Base-by-base conservation (phyloP, 306 rosid genomes). In the Cicer cuneatum region DNA sequence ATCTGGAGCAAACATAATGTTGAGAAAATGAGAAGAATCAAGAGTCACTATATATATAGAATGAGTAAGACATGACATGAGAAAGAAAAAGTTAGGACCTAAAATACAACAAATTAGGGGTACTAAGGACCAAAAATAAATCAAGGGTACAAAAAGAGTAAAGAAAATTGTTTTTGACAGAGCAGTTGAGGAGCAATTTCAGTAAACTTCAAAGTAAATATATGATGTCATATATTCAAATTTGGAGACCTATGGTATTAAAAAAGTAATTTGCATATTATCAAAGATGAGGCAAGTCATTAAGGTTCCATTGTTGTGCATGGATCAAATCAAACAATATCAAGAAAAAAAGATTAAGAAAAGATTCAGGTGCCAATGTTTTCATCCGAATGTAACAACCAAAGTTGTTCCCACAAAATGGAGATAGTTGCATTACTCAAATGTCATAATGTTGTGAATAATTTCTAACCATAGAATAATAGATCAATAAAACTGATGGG, bases 1-100 rank as follows among this genome's bases (percentile, higher is more conserved):
- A 37, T 79, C 83, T 79, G 70, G 21, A 66, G 47, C 53, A 71
- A 59, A 41, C 35, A 29, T 29, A 47, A 59, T n/a, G 37, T 14
- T 60, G 2, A 16, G 49, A 53, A 63, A 64, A 64, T 62, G 5
- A 64, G 24, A 78, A 19, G 35, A 29, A 29, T 15, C 49, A 78
- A 10, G 35, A 61, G 37, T 9, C 0, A 0, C 24, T n/a, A 7
- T 15, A 33, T 18, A 42, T 21, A 38, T 1, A 16, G 9, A 47
- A 18, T 35, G 41, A 52, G 19, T 47, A 16, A 75, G 33, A 24
- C 33, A 24, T 24, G 4, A 2, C 33, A 24, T 3, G 9, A 33
- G 29, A 61, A 62, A 24, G 14, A 70, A 24, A 24, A 24, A 63
- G 1, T 7, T 71, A 53, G 45, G 33, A 42, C 38, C 47, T 14